Conservation (phyloP, 73 alveolate species). For the Tetrahymena thermophila region DNA sequence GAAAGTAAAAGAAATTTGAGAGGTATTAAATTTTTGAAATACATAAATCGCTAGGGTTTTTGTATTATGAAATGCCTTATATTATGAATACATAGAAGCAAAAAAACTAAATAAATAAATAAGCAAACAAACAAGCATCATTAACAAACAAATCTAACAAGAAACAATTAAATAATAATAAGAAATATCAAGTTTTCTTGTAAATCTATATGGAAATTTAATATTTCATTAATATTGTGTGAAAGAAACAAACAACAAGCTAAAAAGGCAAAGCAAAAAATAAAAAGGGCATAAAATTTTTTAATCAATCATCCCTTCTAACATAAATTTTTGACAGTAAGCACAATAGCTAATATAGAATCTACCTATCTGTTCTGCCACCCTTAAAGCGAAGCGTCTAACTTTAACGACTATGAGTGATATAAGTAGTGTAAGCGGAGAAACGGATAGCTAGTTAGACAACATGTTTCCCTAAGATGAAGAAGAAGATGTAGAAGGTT, state of each 20-base stretch:
- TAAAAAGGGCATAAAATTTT: not conserved
- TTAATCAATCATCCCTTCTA: not conserved
- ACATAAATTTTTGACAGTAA: not conserved
- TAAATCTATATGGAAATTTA: not conserved
- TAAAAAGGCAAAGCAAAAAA: not conserved
- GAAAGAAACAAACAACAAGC: not conserved
- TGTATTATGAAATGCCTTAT: not conserved
- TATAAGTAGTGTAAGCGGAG: not conserved
- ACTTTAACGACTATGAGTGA: not conserved
- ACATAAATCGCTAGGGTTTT: not conserved
- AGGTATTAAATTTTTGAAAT: not conserved
- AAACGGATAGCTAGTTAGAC: not conserved
- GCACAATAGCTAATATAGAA: not conserved
- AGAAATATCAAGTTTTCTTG: not conserved
- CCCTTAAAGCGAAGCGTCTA: not conserved
- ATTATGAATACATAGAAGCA: not conserved
- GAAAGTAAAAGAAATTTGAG: not conserved
- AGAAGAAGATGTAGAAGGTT: not conserved
- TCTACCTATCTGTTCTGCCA: not conserved
- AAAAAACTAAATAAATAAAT: no score
- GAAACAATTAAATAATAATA: not conserved
- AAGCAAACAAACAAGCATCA: not conserved
- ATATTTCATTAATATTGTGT: not conserved
- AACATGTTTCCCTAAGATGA: not conserved
- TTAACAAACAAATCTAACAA: not conserved